Evolutionary conservation across 139 green algal genomes (phyloP), one percentile per base, ranked within the genome.

Genomic region (Chlorella vulgaris): DNA sequence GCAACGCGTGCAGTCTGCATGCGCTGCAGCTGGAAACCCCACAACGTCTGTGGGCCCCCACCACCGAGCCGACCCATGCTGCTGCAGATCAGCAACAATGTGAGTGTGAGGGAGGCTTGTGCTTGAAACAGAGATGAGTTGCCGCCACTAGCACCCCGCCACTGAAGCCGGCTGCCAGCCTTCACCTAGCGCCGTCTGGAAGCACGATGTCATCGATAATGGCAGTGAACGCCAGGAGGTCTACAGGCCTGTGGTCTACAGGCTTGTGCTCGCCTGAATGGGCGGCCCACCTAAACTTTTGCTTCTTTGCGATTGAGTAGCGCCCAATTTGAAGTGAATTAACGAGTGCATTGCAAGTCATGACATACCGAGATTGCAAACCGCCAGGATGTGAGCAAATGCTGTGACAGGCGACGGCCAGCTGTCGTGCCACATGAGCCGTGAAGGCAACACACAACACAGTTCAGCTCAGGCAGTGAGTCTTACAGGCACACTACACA

Each of bases 151-250:
- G n/a, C n/a, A n/a, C n/a, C n/a, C n/a, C n/a, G n/a, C n/a, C n/a
- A n/a, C n/a, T n/a, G n/a, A n/a, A n/a, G n/a, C n/a, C n/a, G n/a
- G n/a, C n/a, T n/a, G n/a, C n/a, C n/a, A n/a, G n/a, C n/a, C n/a
- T 29, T 39, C 43, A 77, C 19, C 86, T 91, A 3, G 47, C 51
- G 19, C 91, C 91, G 74, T 90, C 39, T 0, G 85, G 88, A 3
- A 84, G 67, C 0, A 94, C 91, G 2, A 93, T 89, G 78, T 94
- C 91, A 40, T 94, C 91, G 0, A 93, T 74, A 6, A 94, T 94
- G 0, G 93, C 60, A 0, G 90, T 91, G 38, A 92, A 93, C 1
- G 31, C 68, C 29, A 78, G 22, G 13, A 84, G 1, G 22, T 82
- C 76, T 0, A 82, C 19, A 8, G 33, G 18, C 18, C 3, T 13